phyloP scores from a whole-genome alignment of 2,329 filamentous ascomycete species.

The Camillea tinctor region DNA sequence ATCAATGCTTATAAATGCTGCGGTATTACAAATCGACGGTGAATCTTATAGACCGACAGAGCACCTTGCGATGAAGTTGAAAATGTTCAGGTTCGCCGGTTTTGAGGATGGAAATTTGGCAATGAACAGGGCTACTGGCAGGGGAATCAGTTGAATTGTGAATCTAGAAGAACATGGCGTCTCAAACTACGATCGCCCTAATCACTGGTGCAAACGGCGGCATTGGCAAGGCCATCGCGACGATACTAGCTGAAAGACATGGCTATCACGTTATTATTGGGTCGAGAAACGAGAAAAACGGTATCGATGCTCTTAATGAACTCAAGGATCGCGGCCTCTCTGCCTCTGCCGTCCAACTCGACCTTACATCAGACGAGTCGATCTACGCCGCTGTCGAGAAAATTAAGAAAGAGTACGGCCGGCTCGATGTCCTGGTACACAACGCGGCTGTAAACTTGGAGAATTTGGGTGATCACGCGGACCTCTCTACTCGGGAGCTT shows the following conservation, averaged over 20 bases:
- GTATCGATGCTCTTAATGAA: neutral
- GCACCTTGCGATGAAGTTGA: neutral
- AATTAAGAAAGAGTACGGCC: conserved; percentile 24
- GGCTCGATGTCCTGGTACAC: conserved; percentile 37
- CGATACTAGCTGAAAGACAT: conserved; percentile 6
- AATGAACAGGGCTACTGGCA: neutral
- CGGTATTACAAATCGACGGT: neutral
- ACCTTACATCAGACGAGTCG: conserved; percentile 24
- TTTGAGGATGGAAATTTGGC: neutral
- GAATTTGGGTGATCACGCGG: neutral
- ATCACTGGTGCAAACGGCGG: conserved; percentile 10
- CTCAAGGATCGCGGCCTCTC: neutral
- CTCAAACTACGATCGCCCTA: conserved; percentile 2
- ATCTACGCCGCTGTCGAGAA: conserved; percentile 23
- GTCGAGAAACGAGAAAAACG: conserved; percentile 3
- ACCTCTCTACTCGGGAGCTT: conserved; percentile 30
- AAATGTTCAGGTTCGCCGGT: neutral
- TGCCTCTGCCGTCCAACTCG: conserved; percentile 9
- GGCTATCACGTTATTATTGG: conserved; percentile 12
- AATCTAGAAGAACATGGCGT: neutral
- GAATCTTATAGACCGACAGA: neutral
- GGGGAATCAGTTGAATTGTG: neutral
- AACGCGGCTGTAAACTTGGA: conserved; percentile 36
- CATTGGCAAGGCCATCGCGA: conserved; percentile 8
- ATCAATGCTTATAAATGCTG: neutral